Percentiles rank a stretch among this genome's conserved stretches.
Evolutionary conservation across 768 basidiomycete species (phyloP).

Genomic region (Tephrocybe sp.): DNA sequence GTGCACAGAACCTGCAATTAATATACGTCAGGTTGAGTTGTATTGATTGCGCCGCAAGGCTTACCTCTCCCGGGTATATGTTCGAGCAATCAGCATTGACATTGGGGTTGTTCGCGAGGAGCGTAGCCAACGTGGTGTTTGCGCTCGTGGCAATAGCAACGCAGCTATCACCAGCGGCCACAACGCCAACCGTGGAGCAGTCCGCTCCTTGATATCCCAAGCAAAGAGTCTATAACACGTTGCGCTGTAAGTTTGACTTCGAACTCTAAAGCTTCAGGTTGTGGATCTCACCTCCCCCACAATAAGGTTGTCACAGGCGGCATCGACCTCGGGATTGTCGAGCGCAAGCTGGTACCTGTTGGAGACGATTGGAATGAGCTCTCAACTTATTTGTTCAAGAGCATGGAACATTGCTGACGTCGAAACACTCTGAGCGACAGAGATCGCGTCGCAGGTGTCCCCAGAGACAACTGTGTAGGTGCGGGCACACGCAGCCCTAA

Average conservation of each 20-base stretch:
- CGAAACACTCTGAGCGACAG: conserved; percentile 41
- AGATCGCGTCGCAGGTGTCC: conserved; percentile 59
- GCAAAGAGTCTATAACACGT: conserved; percentile 38
- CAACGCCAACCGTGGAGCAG: conserved; percentile 50
- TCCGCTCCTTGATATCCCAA: conserved; percentile 54
- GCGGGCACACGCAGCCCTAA: conserved; percentile 38
- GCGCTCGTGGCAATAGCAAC: conserved; percentile 33
- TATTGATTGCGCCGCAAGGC: not conserved
- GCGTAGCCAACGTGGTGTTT: conserved; percentile 39
- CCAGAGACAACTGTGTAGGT: conserved; percentile 45
- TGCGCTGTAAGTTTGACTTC: not conserved
- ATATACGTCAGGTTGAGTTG: not conserved
- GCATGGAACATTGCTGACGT: conserved; percentile 30
- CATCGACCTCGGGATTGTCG: conserved; percentile 46
- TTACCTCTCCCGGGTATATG: conserved; percentile 60
- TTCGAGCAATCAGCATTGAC: conserved; percentile 48
- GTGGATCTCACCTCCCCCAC: conserved; percentile 38
- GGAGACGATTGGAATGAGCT: not conserved
- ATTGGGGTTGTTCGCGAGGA: conserved; percentile 65
- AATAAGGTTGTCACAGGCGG: conserved; percentile 54
- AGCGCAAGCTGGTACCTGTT: conserved; percentile 58
- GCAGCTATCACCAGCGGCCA: conserved; percentile 47
- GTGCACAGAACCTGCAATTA: conserved; percentile 12
- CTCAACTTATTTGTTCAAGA: not conserved
- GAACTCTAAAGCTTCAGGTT: not conserved